Conservation (phyloP, 176 grass and related monocot species). For the Urochloa ruziziensis region DNA sequence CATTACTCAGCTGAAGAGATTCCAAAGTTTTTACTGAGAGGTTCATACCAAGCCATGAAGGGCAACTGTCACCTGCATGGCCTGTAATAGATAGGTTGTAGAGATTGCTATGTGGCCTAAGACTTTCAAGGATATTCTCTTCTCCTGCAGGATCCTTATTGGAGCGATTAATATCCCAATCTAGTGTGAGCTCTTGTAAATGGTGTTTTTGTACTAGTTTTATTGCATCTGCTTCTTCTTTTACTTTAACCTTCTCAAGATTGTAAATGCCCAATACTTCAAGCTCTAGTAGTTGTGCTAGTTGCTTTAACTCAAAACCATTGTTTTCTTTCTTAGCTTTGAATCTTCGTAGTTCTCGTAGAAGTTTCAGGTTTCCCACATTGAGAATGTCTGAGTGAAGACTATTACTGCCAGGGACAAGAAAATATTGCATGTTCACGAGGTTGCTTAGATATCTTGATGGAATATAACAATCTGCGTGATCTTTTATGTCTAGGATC, state of each 20-base stretch:
- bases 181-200: neutral
- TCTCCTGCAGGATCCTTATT: neutral
- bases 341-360: neutral
- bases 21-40: neutral
- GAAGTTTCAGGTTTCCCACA: neutral
- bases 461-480: rapidly evolving
- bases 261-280: neutral
- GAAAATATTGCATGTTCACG: neutral
- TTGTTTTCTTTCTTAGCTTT: neutral
- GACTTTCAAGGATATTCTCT: neutral
- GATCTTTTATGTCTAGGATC: neutral
- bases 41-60: neutral
- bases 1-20: neutral
- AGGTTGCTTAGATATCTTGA: neutral
- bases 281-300: neutral
- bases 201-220: neutral
- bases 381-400: neutral
- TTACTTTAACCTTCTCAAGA: neutral
- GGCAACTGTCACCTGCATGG: neutral
- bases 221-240: neutral
- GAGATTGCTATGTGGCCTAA: neutral
- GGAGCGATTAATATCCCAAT: neutral
- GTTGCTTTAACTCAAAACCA: neutral
- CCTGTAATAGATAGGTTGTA: neutral
- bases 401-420: too few species aligned